Conservation (phyloP, 2,329 filamentous ascomycete species). For the Alternaria postmessia region DNA sequence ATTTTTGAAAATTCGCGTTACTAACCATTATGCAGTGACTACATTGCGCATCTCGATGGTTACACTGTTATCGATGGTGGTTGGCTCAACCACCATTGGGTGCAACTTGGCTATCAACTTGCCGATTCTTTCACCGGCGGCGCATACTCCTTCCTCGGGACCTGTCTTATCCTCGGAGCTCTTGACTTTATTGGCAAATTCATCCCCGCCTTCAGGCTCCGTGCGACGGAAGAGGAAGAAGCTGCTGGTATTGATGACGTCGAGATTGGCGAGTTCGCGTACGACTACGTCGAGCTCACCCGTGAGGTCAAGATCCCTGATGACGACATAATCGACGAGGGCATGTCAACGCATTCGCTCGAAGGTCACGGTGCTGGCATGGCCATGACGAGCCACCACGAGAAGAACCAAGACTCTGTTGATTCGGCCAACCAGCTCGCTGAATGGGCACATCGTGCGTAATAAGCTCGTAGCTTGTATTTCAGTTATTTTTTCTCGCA, state of each 20-base stretch:
- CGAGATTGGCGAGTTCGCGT: conserved; percentile 94
- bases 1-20: not conserved
- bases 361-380: conserved; percentile 39
- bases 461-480: conserved; percentile 4
- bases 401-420: conserved; percentile 50
- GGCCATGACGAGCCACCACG: conserved; percentile 39
- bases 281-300: conserved; percentile 88
- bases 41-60: conserved; percentile 83
- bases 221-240: conserved; percentile 79
- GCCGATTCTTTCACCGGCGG: conserved; percentile 81
- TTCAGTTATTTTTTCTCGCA: not conserved
- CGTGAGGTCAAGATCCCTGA: conserved; percentile 60
- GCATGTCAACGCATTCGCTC: conserved; percentile 46
- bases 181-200: conserved; percentile 76
- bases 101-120: conserved; percentile 83
- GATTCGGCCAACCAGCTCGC: conserved; percentile 47
- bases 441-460: conserved; percentile 48
- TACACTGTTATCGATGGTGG: conserved; percentile 72
- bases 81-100: conserved; percentile 84
- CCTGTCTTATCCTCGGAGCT: conserved; percentile 72
- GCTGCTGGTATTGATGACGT: conserved; percentile 86
- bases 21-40: conserved; percentile 61
- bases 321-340: conserved; percentile 45
- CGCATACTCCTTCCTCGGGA: conserved; percentile 79
- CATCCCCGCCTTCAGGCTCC: conserved; percentile 77